These are phyloP conservation scores for Quercus aquifolioides DNA, from an alignment of 306 rosid genomes.

Conservation along the genomic window DNA sequence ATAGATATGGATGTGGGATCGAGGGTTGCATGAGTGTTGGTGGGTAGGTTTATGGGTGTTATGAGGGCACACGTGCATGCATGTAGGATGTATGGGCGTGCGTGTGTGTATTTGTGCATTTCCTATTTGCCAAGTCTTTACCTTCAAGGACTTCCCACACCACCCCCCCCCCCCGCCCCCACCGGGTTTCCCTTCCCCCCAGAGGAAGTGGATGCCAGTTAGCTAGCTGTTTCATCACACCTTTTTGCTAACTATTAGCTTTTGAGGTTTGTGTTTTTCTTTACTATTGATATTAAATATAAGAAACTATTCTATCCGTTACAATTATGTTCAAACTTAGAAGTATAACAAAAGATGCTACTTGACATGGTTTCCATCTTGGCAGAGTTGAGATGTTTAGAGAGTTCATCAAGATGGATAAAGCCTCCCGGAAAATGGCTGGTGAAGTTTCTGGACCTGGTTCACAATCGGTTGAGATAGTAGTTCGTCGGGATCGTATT, in stretches of 20 bases:
- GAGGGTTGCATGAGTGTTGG: not conserved
- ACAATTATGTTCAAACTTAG: not conserved
- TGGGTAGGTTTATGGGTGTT: not conserved
- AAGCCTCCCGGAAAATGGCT: slow-evolving; percentile 89
- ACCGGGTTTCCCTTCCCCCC: not conserved
- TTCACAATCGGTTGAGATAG: slow-evolving; percentile 75
- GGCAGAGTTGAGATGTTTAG: slow-evolving; percentile 96
- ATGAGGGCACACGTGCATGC: not conserved
- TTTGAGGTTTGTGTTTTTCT: not conserved
- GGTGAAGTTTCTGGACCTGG: slow-evolving; percentile 88
- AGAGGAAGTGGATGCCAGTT: not conserved
- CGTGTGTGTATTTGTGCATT: not conserved
- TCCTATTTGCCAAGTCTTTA: not conserved
- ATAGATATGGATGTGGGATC: not conserved
- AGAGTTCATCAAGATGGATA: slow-evolving; percentile 93
- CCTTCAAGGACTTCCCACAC: not conserved
- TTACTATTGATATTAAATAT: not conserved
- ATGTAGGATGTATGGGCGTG: not conserved
- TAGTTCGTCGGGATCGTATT: slow-evolving; percentile 77
- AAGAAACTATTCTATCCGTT: not conserved
- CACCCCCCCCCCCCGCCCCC: not conserved
- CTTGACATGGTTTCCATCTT: slow-evolving; percentile 26
- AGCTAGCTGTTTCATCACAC: not conserved
- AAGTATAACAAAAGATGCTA: not conserved
- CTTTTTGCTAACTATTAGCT: not conserved